Conservation (phyloP, 2,329 filamentous ascomycete species). For the Xylariales sp. region DNA sequence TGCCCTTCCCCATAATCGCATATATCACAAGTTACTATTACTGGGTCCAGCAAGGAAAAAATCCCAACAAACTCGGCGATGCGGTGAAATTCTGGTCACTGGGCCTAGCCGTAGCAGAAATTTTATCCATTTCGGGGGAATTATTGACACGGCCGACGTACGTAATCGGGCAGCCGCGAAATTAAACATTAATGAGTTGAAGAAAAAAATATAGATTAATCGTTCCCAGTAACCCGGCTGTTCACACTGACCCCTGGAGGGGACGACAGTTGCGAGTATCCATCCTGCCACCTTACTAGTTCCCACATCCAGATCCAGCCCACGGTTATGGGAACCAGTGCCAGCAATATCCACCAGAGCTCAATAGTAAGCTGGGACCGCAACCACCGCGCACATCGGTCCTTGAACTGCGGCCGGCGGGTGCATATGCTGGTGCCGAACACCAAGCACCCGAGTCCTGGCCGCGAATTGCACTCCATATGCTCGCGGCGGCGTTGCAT, state of each 20-base stretch:
- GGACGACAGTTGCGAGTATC: neutral
- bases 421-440: conserved; percentile 44
- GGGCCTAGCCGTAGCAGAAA: too few relatives aligned
- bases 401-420: conserved; percentile 38
- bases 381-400: conserved; percentile 41
- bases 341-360: conserved; percentile 44
- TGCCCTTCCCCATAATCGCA: too few relatives aligned
- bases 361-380: conserved; percentile 39
- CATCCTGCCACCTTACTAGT: neutral
- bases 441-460: conserved; percentile 52
- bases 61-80: too few relatives aligned
- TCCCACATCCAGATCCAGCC: conserved; percentile 24
- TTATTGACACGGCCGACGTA: too few relatives aligned
- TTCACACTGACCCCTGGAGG: neutral
- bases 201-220: too few relatives aligned
- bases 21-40: too few relatives aligned
- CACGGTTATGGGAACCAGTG: conserved; percentile 32
- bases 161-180: too few relatives aligned
- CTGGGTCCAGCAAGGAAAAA: too few relatives aligned
- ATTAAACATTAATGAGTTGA: too few relatives aligned
- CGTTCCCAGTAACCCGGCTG: neutral
- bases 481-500: conserved; percentile 58
- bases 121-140: too few relatives aligned
- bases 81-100: too few relatives aligned
- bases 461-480: conserved; percentile 54